Evolutionary conservation across 345 rosid genomes (phyloP).

Genomic region (Citrus australasica): DNA sequence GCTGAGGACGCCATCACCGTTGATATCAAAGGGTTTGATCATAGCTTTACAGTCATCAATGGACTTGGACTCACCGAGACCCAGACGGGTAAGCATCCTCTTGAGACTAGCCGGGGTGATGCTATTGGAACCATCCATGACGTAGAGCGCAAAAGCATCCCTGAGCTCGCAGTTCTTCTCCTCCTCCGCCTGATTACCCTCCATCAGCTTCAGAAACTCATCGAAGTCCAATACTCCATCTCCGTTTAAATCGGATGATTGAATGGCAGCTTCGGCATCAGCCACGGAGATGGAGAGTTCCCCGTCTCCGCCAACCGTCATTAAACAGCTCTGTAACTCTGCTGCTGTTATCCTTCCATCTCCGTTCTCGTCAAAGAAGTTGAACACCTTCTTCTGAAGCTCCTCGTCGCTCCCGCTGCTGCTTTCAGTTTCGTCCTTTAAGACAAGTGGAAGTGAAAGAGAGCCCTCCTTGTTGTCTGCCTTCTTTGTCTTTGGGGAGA

Average conservation of each 20-base stretch:
- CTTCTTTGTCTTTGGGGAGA: neutral
- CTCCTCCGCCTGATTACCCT: conserved; percentile 45
- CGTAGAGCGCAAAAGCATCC: conserved; percentile 63
- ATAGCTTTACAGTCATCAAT: conserved; percentile 52
- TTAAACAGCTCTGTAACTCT: conserved; percentile 52
- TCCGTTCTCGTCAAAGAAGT: conserved; percentile 51
- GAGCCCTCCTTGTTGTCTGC: no score
- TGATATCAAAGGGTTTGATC: conserved; percentile 59
- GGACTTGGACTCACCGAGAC: conserved; percentile 50
- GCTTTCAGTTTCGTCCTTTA: neutral
- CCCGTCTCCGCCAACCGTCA: conserved; percentile 51
- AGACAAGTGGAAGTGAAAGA: neutral
- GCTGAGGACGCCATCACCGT: conserved; percentile 66
- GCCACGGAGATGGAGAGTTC: conserved; percentile 37
- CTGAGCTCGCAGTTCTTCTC: conserved; percentile 36
- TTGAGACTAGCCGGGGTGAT: conserved; percentile 58
- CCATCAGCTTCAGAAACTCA: conserved; percentile 54
- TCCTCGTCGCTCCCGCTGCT: neutral
- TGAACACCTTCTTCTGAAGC: conserved; percentile 38
- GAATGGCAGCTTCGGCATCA: conserved; percentile 52
- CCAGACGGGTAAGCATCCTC: conserved; percentile 52
- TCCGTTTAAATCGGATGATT: conserved; percentile 49
- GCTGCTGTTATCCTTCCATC: conserved; percentile 58
- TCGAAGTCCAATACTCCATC: conserved; percentile 56
- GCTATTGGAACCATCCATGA: conserved; percentile 41